Base-by-base conservation (phyloP, 2,329 filamentous ascomycete species). In the Fusarium sp. region DNA sequence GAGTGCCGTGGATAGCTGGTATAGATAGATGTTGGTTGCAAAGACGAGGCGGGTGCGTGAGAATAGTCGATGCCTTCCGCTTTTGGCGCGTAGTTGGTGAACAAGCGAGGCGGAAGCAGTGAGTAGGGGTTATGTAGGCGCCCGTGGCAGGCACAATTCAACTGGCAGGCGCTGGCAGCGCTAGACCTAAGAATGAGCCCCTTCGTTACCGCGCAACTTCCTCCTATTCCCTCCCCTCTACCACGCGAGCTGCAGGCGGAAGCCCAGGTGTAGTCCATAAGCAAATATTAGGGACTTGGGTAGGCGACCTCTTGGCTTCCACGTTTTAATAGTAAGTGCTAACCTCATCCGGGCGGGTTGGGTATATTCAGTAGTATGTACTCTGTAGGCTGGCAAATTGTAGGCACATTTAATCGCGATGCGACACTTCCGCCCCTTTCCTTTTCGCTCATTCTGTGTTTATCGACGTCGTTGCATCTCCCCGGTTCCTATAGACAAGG, bases 41-140 rank as follows among this genome's bases (percentile, higher is more conserved):
- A 55, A 57, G 41, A 57, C 53, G 54, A 49, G 47, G 58, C 49
- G 52, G 56, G 52, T 67, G 61, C 54, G 56, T 63, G 57, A 48
- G 53, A 53, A 57, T 68, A 51, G 51, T 61, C 67, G 53, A 49
- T 67, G 67, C 67, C 67, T 70, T 70, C 67, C 67, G 61, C 62
- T 70, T 70, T 61, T 56, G 59, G 65, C 56, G 55, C 62, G 47
- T 50, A 49, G 61, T 52, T 54, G 49, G 56, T 49, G 29, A 38
- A 61, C 61, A 59, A 59, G 56, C 55, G 56, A 59, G 39, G 48
- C 49, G 62, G 57, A 46, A 58, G 55, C 45, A 49, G 44, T 49
- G 15, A 54, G 49, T 60, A 57, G 39, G 45, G 53, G 33, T 39
- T 23, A 53, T 27, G 61, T 46, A 63, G 49, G 33, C 52, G 63